Evolutionary conservation across 1,284 basidiomycete species (phyloP).

Genomic region (Pseudozyma thailandica): DNA sequence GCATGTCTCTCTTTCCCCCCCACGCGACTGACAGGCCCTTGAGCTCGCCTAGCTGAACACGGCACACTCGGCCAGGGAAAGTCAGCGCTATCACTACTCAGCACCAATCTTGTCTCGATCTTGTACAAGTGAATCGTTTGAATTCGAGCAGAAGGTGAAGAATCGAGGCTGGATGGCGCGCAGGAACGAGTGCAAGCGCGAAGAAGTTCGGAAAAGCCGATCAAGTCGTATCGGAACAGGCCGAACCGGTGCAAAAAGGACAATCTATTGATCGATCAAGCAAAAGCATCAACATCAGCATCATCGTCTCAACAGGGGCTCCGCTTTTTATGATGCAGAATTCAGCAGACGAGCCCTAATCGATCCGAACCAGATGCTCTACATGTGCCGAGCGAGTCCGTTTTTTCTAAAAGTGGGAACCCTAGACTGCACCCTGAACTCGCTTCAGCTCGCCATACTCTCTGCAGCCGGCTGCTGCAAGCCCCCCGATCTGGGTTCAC

Average conservation of each 20-base stretch:
- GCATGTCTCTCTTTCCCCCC: too few relatives aligned
- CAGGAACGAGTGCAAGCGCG: too few relatives aligned
- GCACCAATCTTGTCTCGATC: too few relatives aligned
- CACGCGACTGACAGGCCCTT: conserved; percentile 2
- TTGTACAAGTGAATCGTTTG: too few relatives aligned
- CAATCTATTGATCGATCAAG: too few relatives aligned
- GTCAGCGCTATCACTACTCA: too few relatives aligned
- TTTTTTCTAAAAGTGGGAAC: not conserved
- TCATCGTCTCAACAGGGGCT: not conserved
- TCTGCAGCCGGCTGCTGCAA: too few relatives aligned
- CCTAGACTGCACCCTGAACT: conserved; percentile 21
- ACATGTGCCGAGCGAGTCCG: not conserved
- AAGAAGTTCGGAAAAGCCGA: not conserved
- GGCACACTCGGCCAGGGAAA: not conserved
- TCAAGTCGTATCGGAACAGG: not conserved
- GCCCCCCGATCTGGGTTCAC: too few relatives aligned
- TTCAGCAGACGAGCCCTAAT: conserved; percentile 3
- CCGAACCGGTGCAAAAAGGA: too few relatives aligned
- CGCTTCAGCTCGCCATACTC: not conserved
- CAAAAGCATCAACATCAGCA: not conserved
- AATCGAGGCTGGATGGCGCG: too few relatives aligned
- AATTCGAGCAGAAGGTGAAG: too few relatives aligned
- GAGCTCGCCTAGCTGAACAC: conserved; percentile 2
- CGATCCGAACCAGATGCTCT: conserved; percentile 4
- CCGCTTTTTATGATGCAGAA: not conserved